A percentile compares a stretch with the other conserved stretches of the same genome.
phyloP scores from a whole-genome alignment of 768 basidiomycete species.

The Xerocomus spinulosus region DNA sequence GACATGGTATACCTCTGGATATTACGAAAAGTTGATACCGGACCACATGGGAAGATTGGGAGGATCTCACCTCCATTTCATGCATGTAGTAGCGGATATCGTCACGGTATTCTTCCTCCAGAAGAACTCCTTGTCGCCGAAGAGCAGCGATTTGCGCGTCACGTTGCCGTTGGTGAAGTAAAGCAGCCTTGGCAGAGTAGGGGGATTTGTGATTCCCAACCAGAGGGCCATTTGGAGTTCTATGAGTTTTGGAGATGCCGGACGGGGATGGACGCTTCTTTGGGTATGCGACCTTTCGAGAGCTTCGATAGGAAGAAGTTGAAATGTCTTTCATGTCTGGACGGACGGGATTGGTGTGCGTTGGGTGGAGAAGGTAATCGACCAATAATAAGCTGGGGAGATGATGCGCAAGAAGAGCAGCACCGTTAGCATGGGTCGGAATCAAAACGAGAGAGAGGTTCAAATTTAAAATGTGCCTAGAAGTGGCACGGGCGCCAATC shows the following conservation, averaged over 20 bases:
- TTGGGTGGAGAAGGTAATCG: conserved; percentile 39
- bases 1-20: conserved; percentile 78
- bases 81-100: conserved; percentile 95
- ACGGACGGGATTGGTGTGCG: conserved; percentile 23
- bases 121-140: conserved; percentile 67
- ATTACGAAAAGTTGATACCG: conserved; percentile 5
- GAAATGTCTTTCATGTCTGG: conserved; percentile 77
- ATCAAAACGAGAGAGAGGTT: conserved; percentile 3
- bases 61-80: conserved; percentile 88
- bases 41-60: background rate
- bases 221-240: conserved; percentile 45
- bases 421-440: conserved; percentile 18
- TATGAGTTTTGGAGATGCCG: conserved; percentile 68
- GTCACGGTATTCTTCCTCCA: conserved; percentile 94
- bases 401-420: conserved; percentile 18
- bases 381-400: conserved; percentile 41
- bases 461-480: conserved; percentile 3
- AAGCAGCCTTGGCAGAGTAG: conserved; percentile 56
- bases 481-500: background rate
- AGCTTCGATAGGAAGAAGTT: conserved; percentile 50
- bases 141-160: conserved; percentile 65
- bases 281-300: conserved; percentile 66
- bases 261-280: conserved; percentile 84
- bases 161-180: conserved; percentile 62
- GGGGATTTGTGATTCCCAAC: conserved; percentile 57